Evolutionary conservation across 768 basidiomycete genomes (phyloP), one percentile per base, ranked within the genome.

Genomic region (Saitozyma sp.): DNA sequence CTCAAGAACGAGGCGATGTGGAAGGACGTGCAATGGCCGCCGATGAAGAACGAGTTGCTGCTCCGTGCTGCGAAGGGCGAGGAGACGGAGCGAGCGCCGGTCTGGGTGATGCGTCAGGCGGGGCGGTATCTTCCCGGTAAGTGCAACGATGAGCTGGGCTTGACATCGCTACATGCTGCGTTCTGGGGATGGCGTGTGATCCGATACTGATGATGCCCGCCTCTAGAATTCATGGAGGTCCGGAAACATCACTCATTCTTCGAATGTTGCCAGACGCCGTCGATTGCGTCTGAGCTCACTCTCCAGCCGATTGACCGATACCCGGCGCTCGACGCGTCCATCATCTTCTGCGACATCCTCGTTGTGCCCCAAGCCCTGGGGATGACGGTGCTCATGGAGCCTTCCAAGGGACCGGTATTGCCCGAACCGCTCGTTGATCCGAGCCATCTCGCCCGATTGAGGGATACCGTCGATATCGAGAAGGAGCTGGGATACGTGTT

Each of bases 331-430:
- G 96, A 98, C 80, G 95, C 95, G 9, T 86, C 92, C 59, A 98
- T 98, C 82, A 97, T 98, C 80, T 99, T 99, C 83, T 90, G 88
- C 70, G 96, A 98, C 78, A 99, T 98, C 81, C 88, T 99, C 66
- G 94, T 99, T 78, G 83, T 99, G 60, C 96, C 96, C 0, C 94
- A 98, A 77, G 96, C 96, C 19, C 87, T 99, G 87, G 96, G 96
- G 16, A 89, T 99, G 88, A 69, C 63, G 39, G 81, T 83, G 20
- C 82, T 89, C 73, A 98, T 99, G 95, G 90, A 89, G 71, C 93
- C 92, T 1, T 91, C 87, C 4, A 69, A 77, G 43, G 83, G 82
- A 6, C 96, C 96, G 2, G 82, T 84, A 76, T 93, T 99, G 72
- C 91, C 96, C 1, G 83, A 88, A 29, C 95, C 96, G 3, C 86